A percentile compares a stretch with the other conserved stretches of the same genome.
Evolutionary conservation across 345 rosid genomes (phyloP).

Genomic region (Carallia pectinifolia): DNA sequence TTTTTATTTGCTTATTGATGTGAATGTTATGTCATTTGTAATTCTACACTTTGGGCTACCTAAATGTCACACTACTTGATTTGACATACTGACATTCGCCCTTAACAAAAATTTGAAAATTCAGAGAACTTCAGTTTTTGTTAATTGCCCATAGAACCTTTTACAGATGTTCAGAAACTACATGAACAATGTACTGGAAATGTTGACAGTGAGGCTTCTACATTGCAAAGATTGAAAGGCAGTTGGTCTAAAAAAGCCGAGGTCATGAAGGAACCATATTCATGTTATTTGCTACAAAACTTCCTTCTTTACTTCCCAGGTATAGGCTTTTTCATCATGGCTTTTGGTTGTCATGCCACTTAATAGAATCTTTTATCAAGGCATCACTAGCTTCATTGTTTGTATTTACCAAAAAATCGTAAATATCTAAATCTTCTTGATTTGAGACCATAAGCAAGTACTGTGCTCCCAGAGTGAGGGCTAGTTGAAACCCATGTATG

Average conservation of each 20-base stretch:
- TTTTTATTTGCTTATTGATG: not conserved
- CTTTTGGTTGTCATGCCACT: slow-evolving; percentile 6
- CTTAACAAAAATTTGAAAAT: not conserved
- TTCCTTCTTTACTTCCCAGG: slow-evolving; percentile 74
- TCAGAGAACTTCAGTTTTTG: slow-evolving; percentile 7
- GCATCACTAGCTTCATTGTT: not conserved
- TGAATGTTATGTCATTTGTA: not conserved
- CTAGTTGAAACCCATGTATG: not conserved
- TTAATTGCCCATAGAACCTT: slow-evolving; percentile 18
- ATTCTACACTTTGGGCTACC: not conserved
- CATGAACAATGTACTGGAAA: slow-evolving; percentile 23
- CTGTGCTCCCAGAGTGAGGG: not conserved
- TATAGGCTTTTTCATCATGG: slow-evolving; percentile 26
- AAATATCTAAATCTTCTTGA: not conserved
- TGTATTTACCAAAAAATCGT: not conserved
- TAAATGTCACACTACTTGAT: not conserved
- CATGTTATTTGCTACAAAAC: slow-evolving; percentile 46
- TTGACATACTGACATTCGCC: no score
- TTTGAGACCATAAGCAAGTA: not conserved
- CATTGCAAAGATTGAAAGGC: slow-evolving; percentile 30
- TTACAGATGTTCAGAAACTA: slow-evolving; percentile 56
- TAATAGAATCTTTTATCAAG: not conserved
- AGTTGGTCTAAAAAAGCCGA: slow-evolving; percentile 62
- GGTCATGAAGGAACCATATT: slow-evolving; percentile 46
- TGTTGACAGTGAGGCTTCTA: slow-evolving; percentile 30